Base-by-base conservation (phyloP, 805 yeast species). In the Ogataea paraovalis region DNA sequence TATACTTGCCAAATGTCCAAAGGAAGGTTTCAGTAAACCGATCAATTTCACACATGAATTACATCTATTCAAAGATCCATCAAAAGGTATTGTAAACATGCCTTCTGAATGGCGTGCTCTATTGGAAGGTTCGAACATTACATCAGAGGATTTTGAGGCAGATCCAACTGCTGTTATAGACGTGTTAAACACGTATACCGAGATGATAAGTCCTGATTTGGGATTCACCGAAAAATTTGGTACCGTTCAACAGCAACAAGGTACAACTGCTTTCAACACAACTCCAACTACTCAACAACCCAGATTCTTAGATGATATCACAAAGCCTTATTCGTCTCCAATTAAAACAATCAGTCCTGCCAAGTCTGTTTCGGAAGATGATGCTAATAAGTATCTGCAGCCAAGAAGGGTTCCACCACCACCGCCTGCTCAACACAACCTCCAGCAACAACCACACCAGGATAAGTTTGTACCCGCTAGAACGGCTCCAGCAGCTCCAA, bases 41-140 rank as follows among this genome's bases (percentile, higher is more conserved):
- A 87, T 92, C 16, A 91, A 92, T 65, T 92, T 92, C 66, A 89
- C 96, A 10, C 99, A 95, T 64, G 87, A 84, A 60, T 97, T 91
- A 16, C 94, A 87, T 64, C 92, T 87, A 22, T 91, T 91, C 1
- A 86, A 84, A 59, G 95, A 87, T 63, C 92, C 94, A 3, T 83
- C 86, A 25, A 77, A 75, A 56, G 84, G 84, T 18, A 74, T 73
- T 46, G 41, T 22, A 13, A 67, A 67, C 22, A 60, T 62, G n/a
- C 83, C 83, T 1, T 80, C 79, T 21, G 75, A 79, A 39, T 79
- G 83, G 84, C 71, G 76, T 50, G 73, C 69, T 36, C 64, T 79
- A 55, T 69, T 79, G 39, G 79, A 79, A 51, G 80, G 79, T 52
- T 78, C 83, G 19, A 78, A 78, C 55, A 79, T 79, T 55, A 79